Base-by-base conservation (phyloP, 1,139 yeast genomes). In the Saccharomyces hybrid region DNA sequence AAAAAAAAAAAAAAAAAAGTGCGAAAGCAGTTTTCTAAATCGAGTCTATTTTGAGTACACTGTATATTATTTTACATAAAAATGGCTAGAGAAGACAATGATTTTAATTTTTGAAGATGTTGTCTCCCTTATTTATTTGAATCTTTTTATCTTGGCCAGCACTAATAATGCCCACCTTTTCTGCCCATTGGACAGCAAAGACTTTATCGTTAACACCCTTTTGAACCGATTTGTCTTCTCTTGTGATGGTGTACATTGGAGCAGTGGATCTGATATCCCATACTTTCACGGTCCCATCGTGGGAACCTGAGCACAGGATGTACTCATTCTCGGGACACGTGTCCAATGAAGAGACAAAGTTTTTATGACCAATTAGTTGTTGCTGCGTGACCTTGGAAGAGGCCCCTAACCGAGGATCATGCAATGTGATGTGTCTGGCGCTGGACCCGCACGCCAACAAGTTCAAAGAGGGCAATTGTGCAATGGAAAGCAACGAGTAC, bases 261-360 rank as follows among this genome's bases (percentile, higher is more conserved):
- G 84, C 82, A 61, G 84, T 88, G 2, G 96, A 86, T 66, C 99
- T 82, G 11, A 91, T 80, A 71, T 93, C 99, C 99, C 99, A 93
- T 21, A 93, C 86, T 64, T 90, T 85, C 48, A 87, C 95, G 1
- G 96, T 87, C 27, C 98, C 97, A 71, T 93, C 99, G 69, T 90
- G 96, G 12, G 97, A 89, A 16, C 87, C 96, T 6, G 96, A 87
- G 21, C 89, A 83, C 66, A 93, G 80, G 84, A 89, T 82, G 71
- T 88, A 84, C 52, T 82, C 87, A 63, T 83, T 86, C 59, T 80
- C 81, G 9, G 96, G 93, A 56, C 86, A 80, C 4, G 87, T 80
- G 47, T 85, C 81, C 60, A 93, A 75, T 2, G 86, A 80, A 24
- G 86, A 95, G 42, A 93, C 98, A 69, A 93, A 90, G 72, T 91